These are phyloP conservation scores for Yamadazyma dushanensis DNA, from an alignment of 1,139 yeast species.

Conservation along the genomic window DNA sequence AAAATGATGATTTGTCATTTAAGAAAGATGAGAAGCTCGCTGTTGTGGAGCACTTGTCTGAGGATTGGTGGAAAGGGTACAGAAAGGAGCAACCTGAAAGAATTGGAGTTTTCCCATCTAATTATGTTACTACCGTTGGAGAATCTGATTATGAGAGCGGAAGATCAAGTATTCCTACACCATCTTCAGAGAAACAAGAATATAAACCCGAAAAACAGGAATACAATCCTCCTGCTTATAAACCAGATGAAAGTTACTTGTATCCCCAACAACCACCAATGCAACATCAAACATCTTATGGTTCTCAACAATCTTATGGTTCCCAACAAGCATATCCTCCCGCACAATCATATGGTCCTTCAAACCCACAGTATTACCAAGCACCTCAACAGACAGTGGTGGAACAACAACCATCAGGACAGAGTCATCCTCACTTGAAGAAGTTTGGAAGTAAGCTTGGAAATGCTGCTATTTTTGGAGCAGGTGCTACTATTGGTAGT, in stretches of 20 bases:
- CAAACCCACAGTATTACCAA: constrained; percentile 43
- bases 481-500: constrained; percentile 94
- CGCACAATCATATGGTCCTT: constrained; percentile 42
- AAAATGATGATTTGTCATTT: constrained; percentile 70
- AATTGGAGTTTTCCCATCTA: constrained; percentile 87
- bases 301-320: no score
- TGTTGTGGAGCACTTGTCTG: constrained; percentile 71
- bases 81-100: constrained; percentile 43
- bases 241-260: constrained; percentile 5
- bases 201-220: constrained; percentile 15
- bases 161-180: constrained; percentile 4
- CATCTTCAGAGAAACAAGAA: constrained; percentile 19
- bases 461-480: constrained; percentile 92
- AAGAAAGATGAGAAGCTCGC: constrained; percentile 66
- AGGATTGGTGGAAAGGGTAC: constrained; percentile 91
- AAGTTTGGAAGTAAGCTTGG: constrained; percentile 84
- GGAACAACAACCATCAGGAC: constrained; percentile 21
- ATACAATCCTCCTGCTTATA: constrained; percentile 18
- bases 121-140: constrained; percentile 63
- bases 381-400: constrained; percentile 21
- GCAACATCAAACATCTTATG: constrained; percentile 13
- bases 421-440: constrained; percentile 43
- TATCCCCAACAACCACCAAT: constrained; percentile 11
- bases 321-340: constrained; percentile 38
- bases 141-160: constrained; percentile 31